Evolutionary conservation across 2,329 filamentous ascomycete genomes (phyloP), one percentile per base, ranked within the genome.

Genomic region (Sphaerulina vaccinii): DNA sequence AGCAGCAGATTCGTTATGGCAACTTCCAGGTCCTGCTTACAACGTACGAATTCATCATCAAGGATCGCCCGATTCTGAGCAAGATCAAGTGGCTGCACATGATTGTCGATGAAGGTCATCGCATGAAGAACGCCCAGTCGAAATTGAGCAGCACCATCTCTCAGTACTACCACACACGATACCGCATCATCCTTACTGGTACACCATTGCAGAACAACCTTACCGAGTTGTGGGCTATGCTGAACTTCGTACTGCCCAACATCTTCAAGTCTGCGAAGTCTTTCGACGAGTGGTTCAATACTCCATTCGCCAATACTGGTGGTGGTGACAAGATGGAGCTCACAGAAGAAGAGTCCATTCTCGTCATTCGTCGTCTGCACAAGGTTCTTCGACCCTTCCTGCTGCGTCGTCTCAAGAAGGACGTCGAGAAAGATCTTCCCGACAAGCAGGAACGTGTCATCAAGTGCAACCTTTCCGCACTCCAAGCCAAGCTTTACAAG

Each of bases 11-110:
- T 62, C 90, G 93, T 44, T 92, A 90, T 72, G 91, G 92, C 41
- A 84, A 88, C 51, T 99, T 99, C 80, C 93, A 99, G 71, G 93
- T 99, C 42, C 77, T 99, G 9, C 80, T 99, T 52, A 99, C 93
- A 1, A 99, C 93, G 0, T 99, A 99, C 74, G 93, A 99, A 71
- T 99, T 97, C 75, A 95, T 99, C 73, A 99, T 99, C 81, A 99
- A 97, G 75, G 93, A 99, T 67, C 85, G 93, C 29, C 92, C 92
- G 0, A 80, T 99, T 61, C 76, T 99, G 10, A 95, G 89, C 78
- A 97, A 97, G 79, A 92, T 99, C 74, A 97, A 97, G 74, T 99
- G 93, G 93, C 87, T 96, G 65, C 93, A 99, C 75, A 97, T 99
- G 93, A 97, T 99, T 64, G 93, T 99, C 61, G 93, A 99, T 65